A percentile compares a stretch with the other conserved stretches of the same genome.
phyloP scores from a whole-genome alignment of 1,139 yeast genomes.

The Kodamaea derodonti region DNA sequence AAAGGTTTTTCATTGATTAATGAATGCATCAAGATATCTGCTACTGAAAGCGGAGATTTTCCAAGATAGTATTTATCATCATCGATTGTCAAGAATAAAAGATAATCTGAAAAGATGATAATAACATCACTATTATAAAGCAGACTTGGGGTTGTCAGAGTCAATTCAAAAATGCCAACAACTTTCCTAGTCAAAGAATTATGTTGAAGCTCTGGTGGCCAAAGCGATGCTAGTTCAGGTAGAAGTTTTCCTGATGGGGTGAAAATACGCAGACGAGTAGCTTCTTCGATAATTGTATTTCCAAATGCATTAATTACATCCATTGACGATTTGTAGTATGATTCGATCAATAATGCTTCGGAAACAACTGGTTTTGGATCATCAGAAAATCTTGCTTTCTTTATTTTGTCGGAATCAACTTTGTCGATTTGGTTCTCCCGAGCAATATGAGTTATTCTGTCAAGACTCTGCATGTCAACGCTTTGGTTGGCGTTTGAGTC shows the following conservation, averaged over 20 bases:
- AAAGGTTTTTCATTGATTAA: slow-evolving; percentile 82
- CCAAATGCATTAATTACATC: slow-evolving; percentile 84
- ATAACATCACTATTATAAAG: slow-evolving; percentile 39
- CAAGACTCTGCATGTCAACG: neutral
- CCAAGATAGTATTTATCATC: slow-evolving; percentile 34
- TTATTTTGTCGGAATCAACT: neutral
- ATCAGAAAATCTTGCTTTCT: slow-evolving; percentile 5
- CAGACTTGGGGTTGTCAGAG: slow-evolving; percentile 28
- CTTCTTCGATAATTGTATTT: slow-evolving; percentile 36
- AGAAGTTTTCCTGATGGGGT: slow-evolving; percentile 89
- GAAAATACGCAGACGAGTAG: slow-evolving; percentile 53
- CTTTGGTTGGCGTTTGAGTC: neutral
- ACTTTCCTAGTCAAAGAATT: slow-evolving; percentile 88
- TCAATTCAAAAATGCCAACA: slow-evolving; percentile 70
- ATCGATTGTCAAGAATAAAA: slow-evolving; percentile 57
- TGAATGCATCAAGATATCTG: slow-evolving; percentile 87
- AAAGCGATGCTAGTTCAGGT: slow-evolving; percentile 75
- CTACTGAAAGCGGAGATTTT: slow-evolving; percentile 53
- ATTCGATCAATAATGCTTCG: slow-evolving; percentile 21
- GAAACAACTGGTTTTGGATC: slow-evolving; percentile 2
- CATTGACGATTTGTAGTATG: slow-evolving; percentile 50
- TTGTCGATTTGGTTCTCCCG: neutral
- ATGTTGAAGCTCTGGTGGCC: slow-evolving; percentile 85
- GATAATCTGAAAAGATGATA: slow-evolving; percentile 74
- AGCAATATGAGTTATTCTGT: neutral